Evolutionary conservation across 1,139 yeast genomes (phyloP).

Genomic region (Keqinozyma sinolaborantium): DNA sequence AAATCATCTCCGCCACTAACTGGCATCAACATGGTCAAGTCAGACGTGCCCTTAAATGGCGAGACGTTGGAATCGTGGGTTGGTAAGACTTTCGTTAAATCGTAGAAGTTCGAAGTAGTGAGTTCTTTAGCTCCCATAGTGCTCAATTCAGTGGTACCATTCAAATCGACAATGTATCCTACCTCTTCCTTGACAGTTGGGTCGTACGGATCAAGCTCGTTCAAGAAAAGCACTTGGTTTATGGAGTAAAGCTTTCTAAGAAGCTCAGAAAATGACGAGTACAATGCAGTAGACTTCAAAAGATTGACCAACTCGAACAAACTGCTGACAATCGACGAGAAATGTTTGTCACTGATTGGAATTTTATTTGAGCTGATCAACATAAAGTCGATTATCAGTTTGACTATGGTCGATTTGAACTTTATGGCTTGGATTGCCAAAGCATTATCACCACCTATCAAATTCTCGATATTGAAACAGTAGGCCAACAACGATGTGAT

Average conservation of each 20-base stretch:
- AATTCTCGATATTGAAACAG: conserved; percentile 28
- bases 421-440: conserved; percentile 36
- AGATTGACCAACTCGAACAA: conserved; percentile 33
- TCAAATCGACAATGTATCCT: conserved; percentile 30
- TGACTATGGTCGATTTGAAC: conserved; percentile 25
- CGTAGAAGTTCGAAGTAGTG: conserved; percentile 15
- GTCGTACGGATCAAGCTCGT: conserved; percentile 23
- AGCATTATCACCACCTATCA: conserved; percentile 26
- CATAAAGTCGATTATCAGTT: conserved; percentile 27
- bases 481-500: conserved; percentile 24
- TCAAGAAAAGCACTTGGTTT: conserved; percentile 24
- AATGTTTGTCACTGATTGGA: conserved; percentile 32
- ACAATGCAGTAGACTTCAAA: conserved; percentile 29
- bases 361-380: conserved; percentile 22
- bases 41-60: conserved; percentile 23
- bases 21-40: conserved; percentile 39
- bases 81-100: conserved; percentile 26
- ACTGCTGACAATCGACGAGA: conserved; percentile 22
- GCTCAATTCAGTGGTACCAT: conserved; percentile 12
- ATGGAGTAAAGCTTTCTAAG: conserved; percentile 28
- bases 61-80: conserved; percentile 9
- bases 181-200: conserved; percentile 29
- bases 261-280: conserved; percentile 19
- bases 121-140: conserved; percentile 12
- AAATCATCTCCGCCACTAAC: conserved; percentile 14